Conservation (phyloP, 2,329 filamentous ascomycete species). For the Zopfia rhizophila region DNA sequence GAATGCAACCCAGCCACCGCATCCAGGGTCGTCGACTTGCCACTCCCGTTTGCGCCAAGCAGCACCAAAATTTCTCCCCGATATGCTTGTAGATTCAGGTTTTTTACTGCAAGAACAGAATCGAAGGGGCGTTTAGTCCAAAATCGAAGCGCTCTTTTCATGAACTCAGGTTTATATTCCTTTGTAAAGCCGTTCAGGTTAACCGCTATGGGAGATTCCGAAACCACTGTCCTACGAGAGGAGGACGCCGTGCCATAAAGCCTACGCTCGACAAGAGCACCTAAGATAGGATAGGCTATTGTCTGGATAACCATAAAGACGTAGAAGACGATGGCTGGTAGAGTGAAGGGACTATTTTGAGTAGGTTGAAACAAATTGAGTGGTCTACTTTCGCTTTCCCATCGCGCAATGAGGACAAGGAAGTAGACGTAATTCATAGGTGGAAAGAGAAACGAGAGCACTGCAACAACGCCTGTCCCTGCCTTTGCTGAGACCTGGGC, state of each 20-base stretch:
- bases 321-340: slow-evolving; percentile 78
- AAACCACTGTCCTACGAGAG: slow-evolving; percentile 61
- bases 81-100: slow-evolving; percentile 72
- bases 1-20: slow-evolving; percentile 81
- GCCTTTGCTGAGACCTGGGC: slow-evolving; percentile 72
- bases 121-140: slow-evolving; percentile 53
- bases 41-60: slow-evolving; percentile 84
- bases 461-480: slow-evolving; percentile 67
- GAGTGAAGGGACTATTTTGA: no score
- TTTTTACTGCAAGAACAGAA: slow-evolving; percentile 78
- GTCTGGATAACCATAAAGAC: slow-evolving; percentile 80
- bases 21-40: slow-evolving; percentile 84
- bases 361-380: slow-evolving; percentile 69
- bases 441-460: slow-evolving; percentile 78
- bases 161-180: no score
- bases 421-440: slow-evolving; percentile 87
- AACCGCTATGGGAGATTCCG: slow-evolving; percentile 76
- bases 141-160: slow-evolving; percentile 52
- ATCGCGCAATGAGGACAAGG: slow-evolving; percentile 77
- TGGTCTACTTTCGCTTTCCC: slow-evolving; percentile 68
- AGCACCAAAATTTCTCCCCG: slow-evolving; percentile 83
- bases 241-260: slow-evolving; percentile 76
- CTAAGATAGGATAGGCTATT: slow-evolving; percentile 76
- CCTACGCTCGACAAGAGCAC: slow-evolving; percentile 73
- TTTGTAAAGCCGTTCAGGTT: slow-evolving; percentile 72